Base-by-base conservation (phyloP, 2,329 filamentous ascomycete genomes). In the Stemphylium vesicarium region DNA sequence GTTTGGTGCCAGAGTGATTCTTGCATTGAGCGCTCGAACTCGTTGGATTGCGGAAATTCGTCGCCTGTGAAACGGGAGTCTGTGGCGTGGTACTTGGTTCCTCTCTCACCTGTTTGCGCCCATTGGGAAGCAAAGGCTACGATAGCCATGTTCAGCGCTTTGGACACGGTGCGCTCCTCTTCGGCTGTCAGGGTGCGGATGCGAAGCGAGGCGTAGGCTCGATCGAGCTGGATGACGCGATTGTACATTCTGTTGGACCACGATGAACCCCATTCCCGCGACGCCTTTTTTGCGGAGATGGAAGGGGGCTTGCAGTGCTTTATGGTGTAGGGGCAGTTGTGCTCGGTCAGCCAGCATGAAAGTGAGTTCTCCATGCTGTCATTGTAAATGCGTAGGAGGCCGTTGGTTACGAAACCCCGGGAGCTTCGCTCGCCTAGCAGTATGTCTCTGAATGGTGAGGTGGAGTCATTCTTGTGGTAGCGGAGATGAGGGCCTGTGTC, bases 71-170 rank as follows among this genome's bases (percentile, higher is more conserved):
- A 70, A 7, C 63, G 60, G 15, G 63, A 64, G 31, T 64, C 64
- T 18, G 62, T 41, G 1, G 42, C 11, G 13, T 16, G 29, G n/a
- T 26, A n/a, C n/a, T 13, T 20, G 33, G 55, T 61, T 41, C 65
- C 63, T 46, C 65, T 51, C 35, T 65, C 51, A 15, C 65, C 63
- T 3, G 62, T 62, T 32, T 70, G 69, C 2, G 68, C 66, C 79
- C 82, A 83, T 52, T 84, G 81, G 0, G 81, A 78, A 1, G 81
- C 80, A 63, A 83, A 84, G 0, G 82, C 79, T 72, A 83, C 79
- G 42, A 83, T 81, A 4, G 76, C 73, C 5, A 79, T 66, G 42
- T 83, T 78, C 7, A 84, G 64, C 2, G 81, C 81, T 41, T 74
- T 77, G 1, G 76, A 74, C 11, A 76, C 79, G 3, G 74, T 50